Evolutionary conservation across 78 protist species (phyloP).

Genomic region (Dictyostelium intermedium): DNA sequence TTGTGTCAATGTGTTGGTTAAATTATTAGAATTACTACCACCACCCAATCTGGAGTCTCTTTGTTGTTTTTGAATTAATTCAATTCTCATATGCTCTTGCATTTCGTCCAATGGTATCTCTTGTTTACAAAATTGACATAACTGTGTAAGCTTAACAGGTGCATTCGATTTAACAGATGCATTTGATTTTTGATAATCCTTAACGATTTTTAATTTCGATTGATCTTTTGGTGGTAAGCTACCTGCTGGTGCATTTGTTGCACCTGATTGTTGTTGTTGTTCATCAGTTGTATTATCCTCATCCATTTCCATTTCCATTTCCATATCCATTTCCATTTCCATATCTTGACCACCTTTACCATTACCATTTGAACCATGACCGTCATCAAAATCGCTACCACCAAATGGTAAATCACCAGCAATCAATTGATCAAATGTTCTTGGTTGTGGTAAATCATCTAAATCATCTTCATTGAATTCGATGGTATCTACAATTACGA

Average conservation of each 20-base stretch:
- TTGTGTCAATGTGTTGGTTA: background rate
- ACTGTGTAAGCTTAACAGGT: conserved; percentile 19
- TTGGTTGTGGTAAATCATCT: conserved; percentile 58
- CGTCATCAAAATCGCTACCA: background rate
- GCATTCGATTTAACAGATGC: background rate
- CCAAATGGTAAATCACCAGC: background rate
- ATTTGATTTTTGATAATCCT: conserved; percentile 39
- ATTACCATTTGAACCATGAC: background rate
- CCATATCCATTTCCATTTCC: conserved; percentile 70
- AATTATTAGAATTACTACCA: background rate
- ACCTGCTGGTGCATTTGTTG: background rate
- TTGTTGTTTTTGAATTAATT: conserved; percentile 81
- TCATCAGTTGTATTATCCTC: conserved; percentile 8
- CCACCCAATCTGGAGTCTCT: background rate
- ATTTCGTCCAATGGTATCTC: conserved; percentile 84
- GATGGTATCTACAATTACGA: conserved; percentile 91
- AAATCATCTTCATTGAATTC: conserved; percentile 81
- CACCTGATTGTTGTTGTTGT: background rate
- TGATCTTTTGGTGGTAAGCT: background rate
- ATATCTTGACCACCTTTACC: conserved; percentile 3
- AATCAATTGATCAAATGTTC: conserved; percentile 54
- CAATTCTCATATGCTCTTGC: conserved; percentile 91
- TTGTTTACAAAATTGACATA: conserved; percentile 79
- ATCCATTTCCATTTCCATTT: conserved; percentile 65
- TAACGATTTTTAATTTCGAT: conserved; percentile 52